These are phyloP conservation scores for Brasilioporus rufonigricans DNA, from an alignment of 768 basidiomycete genomes.

Conservation along the genomic window DNA sequence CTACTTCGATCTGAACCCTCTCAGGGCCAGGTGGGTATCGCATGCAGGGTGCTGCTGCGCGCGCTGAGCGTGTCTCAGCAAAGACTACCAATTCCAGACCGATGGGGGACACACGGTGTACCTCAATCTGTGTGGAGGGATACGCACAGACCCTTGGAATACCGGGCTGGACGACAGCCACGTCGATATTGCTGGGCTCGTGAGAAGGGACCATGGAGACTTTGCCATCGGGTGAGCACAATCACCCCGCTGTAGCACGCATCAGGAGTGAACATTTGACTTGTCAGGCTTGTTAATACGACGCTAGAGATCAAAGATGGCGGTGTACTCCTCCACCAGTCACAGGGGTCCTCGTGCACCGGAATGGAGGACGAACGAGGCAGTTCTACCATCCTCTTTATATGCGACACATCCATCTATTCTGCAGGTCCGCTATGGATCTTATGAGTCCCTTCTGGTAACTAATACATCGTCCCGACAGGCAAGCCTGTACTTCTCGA, in stretches of 20 bases:
- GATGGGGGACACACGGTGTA: conserved; percentile 44
- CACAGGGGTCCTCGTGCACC: conserved; percentile 64
- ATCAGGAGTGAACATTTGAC: neutral
- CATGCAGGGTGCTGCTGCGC: neutral
- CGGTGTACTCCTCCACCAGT: conserved; percentile 53
- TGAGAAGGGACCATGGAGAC: conserved; percentile 60
- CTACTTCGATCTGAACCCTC: conserved; percentile 65
- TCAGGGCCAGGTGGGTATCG: conserved; percentile 51
- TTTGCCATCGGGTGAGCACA: conserved; percentile 65
- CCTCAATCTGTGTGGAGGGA: conserved; percentile 64
- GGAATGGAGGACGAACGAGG: conserved; percentile 42
- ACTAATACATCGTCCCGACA: conserved; percentile 8
- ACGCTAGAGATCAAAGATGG: conserved; percentile 55
- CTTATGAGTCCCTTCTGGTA: neutral
- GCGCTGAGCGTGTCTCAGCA: conserved; percentile 39
- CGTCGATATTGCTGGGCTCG: conserved; percentile 59
- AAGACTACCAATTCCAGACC: conserved; percentile 59
- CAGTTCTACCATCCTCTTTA: conserved; percentile 71
- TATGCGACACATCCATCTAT: conserved; percentile 68
- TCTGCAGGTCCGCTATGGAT: conserved; percentile 39
- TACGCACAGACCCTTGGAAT: conserved; percentile 58
- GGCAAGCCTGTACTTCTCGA: conserved; percentile 58
- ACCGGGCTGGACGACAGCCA: conserved; percentile 46
- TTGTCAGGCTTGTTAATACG: conserved; percentile 46
- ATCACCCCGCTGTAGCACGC: neutral